Evolutionary conservation across 139 green algal species (phyloP), one percentile per base, ranked within the genome.

Genomic region (Asterochloris erici): DNA sequence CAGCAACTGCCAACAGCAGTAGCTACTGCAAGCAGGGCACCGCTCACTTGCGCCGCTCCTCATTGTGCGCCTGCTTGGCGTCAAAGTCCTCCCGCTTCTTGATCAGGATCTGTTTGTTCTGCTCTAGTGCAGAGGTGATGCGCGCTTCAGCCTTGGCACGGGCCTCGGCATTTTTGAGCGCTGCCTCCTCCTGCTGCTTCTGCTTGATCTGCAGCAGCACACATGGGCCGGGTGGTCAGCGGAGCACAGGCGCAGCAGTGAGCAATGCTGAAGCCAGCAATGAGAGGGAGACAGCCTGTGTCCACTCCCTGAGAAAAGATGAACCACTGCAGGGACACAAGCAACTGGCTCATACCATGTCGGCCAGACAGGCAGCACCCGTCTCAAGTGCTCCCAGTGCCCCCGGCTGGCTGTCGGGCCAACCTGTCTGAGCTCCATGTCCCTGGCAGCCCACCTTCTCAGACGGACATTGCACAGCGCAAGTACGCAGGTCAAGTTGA

Each of bases 81-180:
- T 89, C 82, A 38, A 84, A 90, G 14, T 87, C 87, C 12, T 83
- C 79, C 24, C 86, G 78, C n/a, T 82, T 82, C 74, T 83, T 83
- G 63, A 70, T 54, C 73, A 89, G 60, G 11, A 86, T 81, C 60
- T 66, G 14, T 0, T 47, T 38, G 77, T 89, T 89, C 54, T 82
- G 23, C 38, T 87, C 63, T 26, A 89, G 79, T 0, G 87, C 84
- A 2, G 84, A 80, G 4, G 77, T 70, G 68, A 96, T 95, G 60
- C 93, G 91, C 70, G 86, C 81, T 63, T 95, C 88, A n/a, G 93
- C 93, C 84, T 91, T 91, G 61, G 85, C 86, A 26, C 91, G 87
- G 81, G 90, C 92, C 69, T 90, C 87, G 11, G 84, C 79, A 63
- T 95, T 95, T 14, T 74, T 75, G 12, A 60, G 60, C 47, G 62